phyloP scores from a whole-genome alignment of 2,329 filamentous ascomycete genomes.

The Sclerotinia borealis region DNA sequence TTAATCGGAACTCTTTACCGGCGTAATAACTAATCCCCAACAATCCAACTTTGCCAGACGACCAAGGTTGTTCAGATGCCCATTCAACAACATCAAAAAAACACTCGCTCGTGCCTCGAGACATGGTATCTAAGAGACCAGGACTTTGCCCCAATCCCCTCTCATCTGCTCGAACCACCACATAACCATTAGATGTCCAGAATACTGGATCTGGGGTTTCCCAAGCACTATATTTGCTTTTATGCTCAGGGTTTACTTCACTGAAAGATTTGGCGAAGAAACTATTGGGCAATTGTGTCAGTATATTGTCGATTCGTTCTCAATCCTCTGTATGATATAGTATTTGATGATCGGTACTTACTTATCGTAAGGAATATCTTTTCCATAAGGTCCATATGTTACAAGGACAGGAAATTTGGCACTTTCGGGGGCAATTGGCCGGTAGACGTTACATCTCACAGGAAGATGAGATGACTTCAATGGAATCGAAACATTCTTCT shows the following conservation, averaged over 20 bases:
- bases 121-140: slow-evolving; percentile 48
- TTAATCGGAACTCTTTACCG: slow-evolving; percentile 17
- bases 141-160: slow-evolving; percentile 46
- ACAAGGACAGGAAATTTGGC: slow-evolving; percentile 52
- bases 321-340: too few relatives aligned
- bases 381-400: slow-evolving; percentile 69
- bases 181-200: slow-evolving; percentile 39
- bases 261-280: slow-evolving; percentile 46
- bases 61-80: slow-evolving; percentile 45
- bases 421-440: slow-evolving; percentile 36
- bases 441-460: slow-evolving; percentile 46
- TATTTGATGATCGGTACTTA: slow-evolving; percentile 23
- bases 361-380: slow-evolving; percentile 60
- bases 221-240: slow-evolving; percentile 38
- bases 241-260: slow-evolving; percentile 39
- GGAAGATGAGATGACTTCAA: slow-evolving; percentile 38
- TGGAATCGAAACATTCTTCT: slow-evolving; percentile 42
- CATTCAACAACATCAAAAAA: slow-evolving; percentile 48
- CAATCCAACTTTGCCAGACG: slow-evolving; percentile 44
- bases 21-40: slow-evolving; percentile 48
- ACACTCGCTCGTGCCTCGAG: slow-evolving; percentile 43
- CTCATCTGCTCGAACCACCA: slow-evolving; percentile 42
- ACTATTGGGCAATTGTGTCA: slow-evolving; percentile 25
- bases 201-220: slow-evolving; percentile 40
- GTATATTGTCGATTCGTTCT: background rate